Percentiles rank a stretch among this genome's conserved stretches.
phyloP scores from a whole-genome alignment of 2,329 filamentous ascomycete species.

The Penicillium sclerotigenum region DNA sequence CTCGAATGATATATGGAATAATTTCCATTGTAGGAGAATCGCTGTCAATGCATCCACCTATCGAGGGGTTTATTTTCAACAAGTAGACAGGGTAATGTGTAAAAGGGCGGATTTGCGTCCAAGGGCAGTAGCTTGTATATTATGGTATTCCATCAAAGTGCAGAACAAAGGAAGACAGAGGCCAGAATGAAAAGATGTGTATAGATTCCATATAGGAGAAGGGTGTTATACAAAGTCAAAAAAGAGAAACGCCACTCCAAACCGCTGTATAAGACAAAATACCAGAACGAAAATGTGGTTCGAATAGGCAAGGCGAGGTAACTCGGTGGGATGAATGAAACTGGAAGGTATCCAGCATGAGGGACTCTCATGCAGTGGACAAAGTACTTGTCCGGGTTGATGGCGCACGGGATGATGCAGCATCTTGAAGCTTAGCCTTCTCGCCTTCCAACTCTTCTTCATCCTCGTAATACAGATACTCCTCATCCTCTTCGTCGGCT shows the following conservation, averaged over 20 bases:
- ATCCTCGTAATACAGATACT: constrained; percentile 59
- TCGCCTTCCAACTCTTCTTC: constrained; percentile 33
- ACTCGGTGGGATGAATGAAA: not conserved
- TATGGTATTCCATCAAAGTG: not conserved
- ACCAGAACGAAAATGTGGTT: constrained; percentile 6
- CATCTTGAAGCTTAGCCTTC: not conserved
- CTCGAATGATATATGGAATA: not conserved
- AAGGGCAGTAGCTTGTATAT: not conserved
- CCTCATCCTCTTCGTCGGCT: constrained; percentile 53
- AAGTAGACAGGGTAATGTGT: not conserved
- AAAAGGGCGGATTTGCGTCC: not conserved
- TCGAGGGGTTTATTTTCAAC: not conserved
- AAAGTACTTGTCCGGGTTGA: constrained; percentile 10
- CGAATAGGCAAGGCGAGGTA: not conserved
- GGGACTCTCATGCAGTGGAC: constrained; percentile 18
- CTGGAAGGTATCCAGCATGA: not conserved
- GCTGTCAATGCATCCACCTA: not conserved
- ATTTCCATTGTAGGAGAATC: not conserved
- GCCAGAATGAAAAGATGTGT: constrained; percentile 6
- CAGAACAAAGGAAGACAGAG: not conserved
- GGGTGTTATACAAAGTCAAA: constrained; percentile 21
- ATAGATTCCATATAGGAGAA: constrained; percentile 12
- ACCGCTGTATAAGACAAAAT: constrained; percentile 21
- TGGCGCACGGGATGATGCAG: not conserved
- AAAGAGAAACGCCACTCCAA: constrained; percentile 21